Conservation (phyloP, 2,329 filamentous ascomycete genomes). For the Fusarium incarnatum region DNA sequence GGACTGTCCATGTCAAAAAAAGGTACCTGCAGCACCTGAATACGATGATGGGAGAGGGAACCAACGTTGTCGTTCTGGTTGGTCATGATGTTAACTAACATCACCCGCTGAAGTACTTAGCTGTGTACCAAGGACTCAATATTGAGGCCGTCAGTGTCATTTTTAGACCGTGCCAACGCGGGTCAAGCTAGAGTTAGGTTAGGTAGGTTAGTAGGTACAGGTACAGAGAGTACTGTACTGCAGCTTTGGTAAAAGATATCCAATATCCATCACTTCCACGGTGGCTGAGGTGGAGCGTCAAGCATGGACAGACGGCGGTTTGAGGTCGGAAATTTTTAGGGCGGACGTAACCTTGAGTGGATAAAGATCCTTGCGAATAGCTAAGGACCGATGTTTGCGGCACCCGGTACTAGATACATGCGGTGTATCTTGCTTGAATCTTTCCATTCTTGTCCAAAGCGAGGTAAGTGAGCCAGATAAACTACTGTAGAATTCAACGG, state of each 20-base stretch:
- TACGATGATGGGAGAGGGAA: slow-evolving; percentile 32
- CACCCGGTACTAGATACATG: slow-evolving; percentile 36
- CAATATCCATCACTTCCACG: slow-evolving; percentile 17
- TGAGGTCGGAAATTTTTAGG: slow-evolving; percentile 46
- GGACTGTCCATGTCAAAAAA: slow-evolving; percentile 1
- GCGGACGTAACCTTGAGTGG: slow-evolving; percentile 46
- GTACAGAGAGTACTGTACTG: background rate
- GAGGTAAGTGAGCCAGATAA: background rate
- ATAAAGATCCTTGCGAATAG: slow-evolving; percentile 32
- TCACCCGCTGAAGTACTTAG: slow-evolving; percentile 32
- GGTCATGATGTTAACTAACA: slow-evolving; percentile 11
- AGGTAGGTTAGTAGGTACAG: background rate
- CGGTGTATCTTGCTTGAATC: slow-evolving; percentile 14
- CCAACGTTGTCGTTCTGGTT: slow-evolving; percentile 8
- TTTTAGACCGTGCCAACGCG: slow-evolving; percentile 37
- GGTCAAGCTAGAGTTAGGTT: slow-evolving; percentile 36
- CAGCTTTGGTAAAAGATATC: slow-evolving; percentile 7
- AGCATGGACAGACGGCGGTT: slow-evolving; percentile 44
- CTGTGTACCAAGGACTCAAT: slow-evolving; percentile 39
- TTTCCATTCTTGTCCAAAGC: slow-evolving; percentile 8
- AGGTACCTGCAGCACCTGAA: background rate
- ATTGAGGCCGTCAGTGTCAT: slow-evolving; percentile 43
- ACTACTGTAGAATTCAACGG: background rate
- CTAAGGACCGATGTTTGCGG: slow-evolving; percentile 32
- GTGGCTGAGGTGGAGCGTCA: slow-evolving; percentile 41